phyloP scores from a whole-genome alignment of 768 basidiomycete genomes.

The Mycena capillaripes region DNA sequence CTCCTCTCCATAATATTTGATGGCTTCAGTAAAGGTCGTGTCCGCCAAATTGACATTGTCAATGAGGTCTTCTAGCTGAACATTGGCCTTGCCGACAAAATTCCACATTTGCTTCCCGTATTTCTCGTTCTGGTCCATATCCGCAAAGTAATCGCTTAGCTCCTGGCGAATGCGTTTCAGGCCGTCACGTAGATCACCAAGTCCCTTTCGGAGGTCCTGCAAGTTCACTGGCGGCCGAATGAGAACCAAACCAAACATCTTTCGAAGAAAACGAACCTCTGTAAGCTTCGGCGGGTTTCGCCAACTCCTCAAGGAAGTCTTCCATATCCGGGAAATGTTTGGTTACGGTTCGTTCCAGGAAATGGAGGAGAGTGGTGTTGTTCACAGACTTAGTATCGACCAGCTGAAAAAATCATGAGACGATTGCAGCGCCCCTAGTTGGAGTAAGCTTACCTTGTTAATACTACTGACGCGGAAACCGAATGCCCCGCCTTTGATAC shows the following conservation, averaged over 20 bases:
- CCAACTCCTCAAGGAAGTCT: conserved; percentile 89
- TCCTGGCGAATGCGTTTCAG: conserved; percentile 87
- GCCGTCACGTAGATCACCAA: conserved; percentile 79
- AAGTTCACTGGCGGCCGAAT: conserved; percentile 76
- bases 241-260: not conserved
- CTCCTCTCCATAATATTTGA: conserved; percentile 95
- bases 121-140: conserved; percentile 77
- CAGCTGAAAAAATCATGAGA: conserved; percentile 64
- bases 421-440: not conserved
- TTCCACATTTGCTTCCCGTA: conserved; percentile 95
- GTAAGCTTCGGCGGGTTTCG: conserved; percentile 92
- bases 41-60: conserved; percentile 93
- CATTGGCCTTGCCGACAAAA: conserved; percentile 83
- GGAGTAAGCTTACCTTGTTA: conserved; percentile 78
- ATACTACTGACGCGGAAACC: conserved; percentile 98
- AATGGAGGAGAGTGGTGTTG: conserved; percentile 95
- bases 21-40: conserved; percentile 84
- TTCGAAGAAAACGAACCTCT: conserved; percentile 67
- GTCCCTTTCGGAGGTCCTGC: conserved; percentile 85
- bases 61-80: conserved; percentile 83
- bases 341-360: conserved; percentile 89
- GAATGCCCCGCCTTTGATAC: conserved; percentile 95
- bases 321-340: conserved; percentile 92
- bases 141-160: conserved; percentile 83
- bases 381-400: conserved; percentile 98